Percentiles rank a stretch among this genome's conserved stretches.
Conservation (phyloP, 768 basidiomycete species). For the Goffeauzyma gilvescens region DNA sequence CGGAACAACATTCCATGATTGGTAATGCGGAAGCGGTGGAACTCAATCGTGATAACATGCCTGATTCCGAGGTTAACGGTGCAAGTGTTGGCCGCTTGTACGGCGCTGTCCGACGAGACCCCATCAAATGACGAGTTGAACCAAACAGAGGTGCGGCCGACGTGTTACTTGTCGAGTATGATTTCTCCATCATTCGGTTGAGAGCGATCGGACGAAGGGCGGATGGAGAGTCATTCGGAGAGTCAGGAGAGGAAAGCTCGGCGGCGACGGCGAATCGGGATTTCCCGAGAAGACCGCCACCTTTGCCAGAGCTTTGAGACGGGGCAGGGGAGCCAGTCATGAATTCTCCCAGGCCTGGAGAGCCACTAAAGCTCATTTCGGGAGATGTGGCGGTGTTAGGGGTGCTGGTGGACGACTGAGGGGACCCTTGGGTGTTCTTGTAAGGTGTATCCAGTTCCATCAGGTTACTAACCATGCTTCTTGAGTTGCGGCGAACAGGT, state of each 20-base stretch:
- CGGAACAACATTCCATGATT: slow-evolving; percentile 16
- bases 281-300: not conserved
- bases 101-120: slow-evolving; percentile 14
- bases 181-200: slow-evolving; percentile 17
- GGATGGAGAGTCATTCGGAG: slow-evolving; percentile 25
- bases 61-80: slow-evolving; percentile 9
- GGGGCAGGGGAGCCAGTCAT: no score
- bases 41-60: not conserved
- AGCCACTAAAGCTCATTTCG: slow-evolving; percentile 14
- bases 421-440: no score
- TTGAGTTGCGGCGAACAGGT: no score
- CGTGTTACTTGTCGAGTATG: slow-evolving; percentile 12
- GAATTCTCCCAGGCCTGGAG: not conserved
- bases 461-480: no score
- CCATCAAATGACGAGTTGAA: slow-evolving; percentile 8
- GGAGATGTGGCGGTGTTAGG: not conserved
- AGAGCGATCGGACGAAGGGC: slow-evolving; percentile 24
- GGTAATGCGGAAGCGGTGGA: slow-evolving; percentile 21
- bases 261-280: not conserved
- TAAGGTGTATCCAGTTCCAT: no score
- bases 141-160: slow-evolving; percentile 21
- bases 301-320: not conserved
- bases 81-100: slow-evolving; percentile 26
- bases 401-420: not conserved
- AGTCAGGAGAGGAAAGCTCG: slow-evolving; percentile 19